These are phyloP conservation scores for Tolypocladium amazonense DNA, from an alignment of 2,329 filamentous ascomycete genomes.

Conservation along the genomic window DNA sequence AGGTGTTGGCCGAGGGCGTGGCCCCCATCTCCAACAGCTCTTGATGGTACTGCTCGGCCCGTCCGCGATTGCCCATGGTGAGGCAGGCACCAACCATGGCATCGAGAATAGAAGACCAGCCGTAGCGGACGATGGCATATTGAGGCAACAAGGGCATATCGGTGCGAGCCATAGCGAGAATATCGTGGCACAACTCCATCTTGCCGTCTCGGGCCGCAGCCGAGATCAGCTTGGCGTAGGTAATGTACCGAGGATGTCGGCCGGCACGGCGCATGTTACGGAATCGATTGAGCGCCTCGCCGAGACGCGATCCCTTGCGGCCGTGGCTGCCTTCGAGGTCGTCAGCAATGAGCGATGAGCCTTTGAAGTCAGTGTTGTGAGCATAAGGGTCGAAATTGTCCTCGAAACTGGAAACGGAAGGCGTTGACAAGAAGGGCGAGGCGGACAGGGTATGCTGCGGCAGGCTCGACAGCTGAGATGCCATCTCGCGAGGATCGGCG, in stretches of 20 bases:
- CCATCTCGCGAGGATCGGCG: slow-evolving; percentile 40
- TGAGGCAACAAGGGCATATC: slow-evolving; percentile 80
- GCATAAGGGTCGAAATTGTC: slow-evolving; percentile 89
- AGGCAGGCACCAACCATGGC: slow-evolving; percentile 93
- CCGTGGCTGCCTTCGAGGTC: slow-evolving; percentile 73
- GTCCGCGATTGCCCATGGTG: slow-evolving; percentile 65
- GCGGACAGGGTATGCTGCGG: slow-evolving; percentile 29
- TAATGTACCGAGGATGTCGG: slow-evolving; percentile 88
- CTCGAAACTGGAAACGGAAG: slow-evolving; percentile 53
- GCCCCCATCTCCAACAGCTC: slow-evolving; percentile 85
- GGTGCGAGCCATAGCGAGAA: slow-evolving; percentile 77
- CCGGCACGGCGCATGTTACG: slow-evolving; percentile 89
- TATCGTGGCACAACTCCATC: slow-evolving; percentile 71
- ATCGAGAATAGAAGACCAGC: slow-evolving; percentile 93
- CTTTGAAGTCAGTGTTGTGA: slow-evolving; percentile 83
- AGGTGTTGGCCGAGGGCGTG: slow-evolving; percentile 92
- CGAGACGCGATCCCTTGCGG: slow-evolving; percentile 61
- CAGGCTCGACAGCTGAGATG: slow-evolving; percentile 34
- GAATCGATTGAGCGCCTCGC: slow-evolving; percentile 73
- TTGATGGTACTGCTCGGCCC: slow-evolving; percentile 81
- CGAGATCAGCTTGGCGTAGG: slow-evolving; percentile 89
- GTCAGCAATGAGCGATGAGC: slow-evolving; percentile 82
- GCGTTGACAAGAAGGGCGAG: slow-evolving; percentile 43
- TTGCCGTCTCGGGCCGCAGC: slow-evolving; percentile 80
- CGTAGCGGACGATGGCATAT: slow-evolving; percentile 81